These are phyloP conservation scores for Pyrenula massariospora DNA, from an alignment of 495 filamentous ascomycete species.

Conservation along the genomic window DNA sequence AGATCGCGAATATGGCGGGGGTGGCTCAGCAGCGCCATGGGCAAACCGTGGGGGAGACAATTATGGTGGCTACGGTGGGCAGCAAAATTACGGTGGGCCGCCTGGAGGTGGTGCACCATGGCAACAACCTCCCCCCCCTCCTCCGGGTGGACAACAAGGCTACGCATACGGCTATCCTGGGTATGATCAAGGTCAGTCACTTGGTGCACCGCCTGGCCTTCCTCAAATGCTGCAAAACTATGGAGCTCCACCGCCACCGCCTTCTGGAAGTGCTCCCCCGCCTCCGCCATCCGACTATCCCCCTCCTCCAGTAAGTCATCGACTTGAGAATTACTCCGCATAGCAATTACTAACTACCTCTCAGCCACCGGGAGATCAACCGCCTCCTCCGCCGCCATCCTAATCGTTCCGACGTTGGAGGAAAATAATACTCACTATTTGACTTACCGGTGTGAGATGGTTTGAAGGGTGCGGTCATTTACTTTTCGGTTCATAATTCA, in stretches of 20 bases:
- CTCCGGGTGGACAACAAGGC: slow-evolving; percentile 32
- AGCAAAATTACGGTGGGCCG: slow-evolving; percentile 9
- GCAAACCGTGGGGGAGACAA: slow-evolving; percentile 36
- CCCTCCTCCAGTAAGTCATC: slow-evolving; percentile 45
- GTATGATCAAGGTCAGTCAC: slow-evolving; percentile 45
- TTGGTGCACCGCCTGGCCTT: slow-evolving; percentile 51
- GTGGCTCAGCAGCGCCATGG: slow-evolving; percentile 37
- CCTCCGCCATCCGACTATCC: slow-evolving; percentile 49
- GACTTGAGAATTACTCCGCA: neutral
- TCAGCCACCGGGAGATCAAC: slow-evolving; percentile 57
- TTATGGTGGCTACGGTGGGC: slow-evolving; percentile 20
- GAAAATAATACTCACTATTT: too few relatives aligned
- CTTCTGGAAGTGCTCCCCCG: slow-evolving; percentile 20
- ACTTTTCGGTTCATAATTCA: too few relatives aligned
- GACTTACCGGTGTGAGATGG: too few relatives aligned
- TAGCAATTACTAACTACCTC: slow-evolving; percentile 7
- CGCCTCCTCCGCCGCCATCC: slow-evolving; percentile 57
- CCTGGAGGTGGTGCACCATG: slow-evolving; percentile 43
- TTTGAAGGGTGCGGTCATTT: too few relatives aligned
- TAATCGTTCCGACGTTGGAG: neutral
- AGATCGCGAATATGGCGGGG: slow-evolving; percentile 32
- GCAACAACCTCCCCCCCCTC: slow-evolving; percentile 47
- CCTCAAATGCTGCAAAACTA: slow-evolving; percentile 23
- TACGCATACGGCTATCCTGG: slow-evolving; percentile 45
- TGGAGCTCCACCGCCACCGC: slow-evolving; percentile 53